phyloP scores from a whole-genome alignment of 163 green algal species.

The Botryococcus braunii region DNA sequence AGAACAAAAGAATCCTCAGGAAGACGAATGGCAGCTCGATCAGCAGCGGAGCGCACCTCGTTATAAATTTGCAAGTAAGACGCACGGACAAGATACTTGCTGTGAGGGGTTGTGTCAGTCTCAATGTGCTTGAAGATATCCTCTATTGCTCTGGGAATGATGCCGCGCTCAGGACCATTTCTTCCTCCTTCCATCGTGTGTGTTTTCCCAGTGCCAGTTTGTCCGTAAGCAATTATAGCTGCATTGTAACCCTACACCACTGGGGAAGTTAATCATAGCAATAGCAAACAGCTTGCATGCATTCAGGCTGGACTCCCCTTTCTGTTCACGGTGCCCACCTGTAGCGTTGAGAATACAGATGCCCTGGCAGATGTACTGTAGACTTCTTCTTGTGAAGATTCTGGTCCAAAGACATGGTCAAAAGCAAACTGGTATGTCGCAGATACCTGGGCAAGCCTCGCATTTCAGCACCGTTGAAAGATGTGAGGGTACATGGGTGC shows the following conservation, averaged over 20 bases:
- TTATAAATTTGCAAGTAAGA: constrained; percentile 97
- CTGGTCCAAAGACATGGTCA: constrained; percentile 79
- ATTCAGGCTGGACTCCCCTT: neutral
- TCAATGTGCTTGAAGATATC: constrained; percentile 91
- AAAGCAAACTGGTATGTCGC: constrained; percentile 78
- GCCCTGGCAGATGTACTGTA: constrained; percentile 67
- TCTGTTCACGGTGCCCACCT: constrained; percentile 30
- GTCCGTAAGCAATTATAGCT: constrained; percentile 91
- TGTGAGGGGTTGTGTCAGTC: constrained; percentile 57
- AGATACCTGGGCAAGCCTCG: constrained; percentile 24
- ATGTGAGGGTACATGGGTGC: neutral
- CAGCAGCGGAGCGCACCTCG: constrained; percentile 50
- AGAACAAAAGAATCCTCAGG: no score
- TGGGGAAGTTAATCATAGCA: neutral
- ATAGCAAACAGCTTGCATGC: neutral
- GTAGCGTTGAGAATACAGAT: constrained; percentile 73
- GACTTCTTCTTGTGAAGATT: constrained; percentile 65
- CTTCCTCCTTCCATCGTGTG: constrained; percentile 84
- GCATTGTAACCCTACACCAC: constrained; percentile 84
- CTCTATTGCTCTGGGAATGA: constrained; percentile 90
- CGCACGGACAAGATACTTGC: constrained; percentile 89
- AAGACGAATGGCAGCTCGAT: no score
- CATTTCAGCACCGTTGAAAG: neutral
- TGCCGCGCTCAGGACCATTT: constrained; percentile 40
- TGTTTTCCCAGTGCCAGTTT: constrained; percentile 90